phyloP scores from a whole-genome alignment of 2,329 filamentous ascomycete genomes.

The Colletotrichum trifolii region DNA sequence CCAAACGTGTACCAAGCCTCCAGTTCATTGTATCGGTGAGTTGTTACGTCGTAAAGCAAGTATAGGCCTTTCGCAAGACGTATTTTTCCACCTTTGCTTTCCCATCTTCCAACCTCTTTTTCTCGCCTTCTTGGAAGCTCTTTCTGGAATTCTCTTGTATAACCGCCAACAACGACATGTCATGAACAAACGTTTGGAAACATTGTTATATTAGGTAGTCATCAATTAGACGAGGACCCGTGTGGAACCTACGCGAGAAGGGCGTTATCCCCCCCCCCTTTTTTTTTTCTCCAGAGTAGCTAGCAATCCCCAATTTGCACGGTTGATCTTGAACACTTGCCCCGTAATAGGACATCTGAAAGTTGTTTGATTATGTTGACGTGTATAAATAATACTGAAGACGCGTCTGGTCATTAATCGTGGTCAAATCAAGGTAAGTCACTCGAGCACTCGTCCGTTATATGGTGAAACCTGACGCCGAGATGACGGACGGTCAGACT shows the following conservation, averaged over 20 bases:
- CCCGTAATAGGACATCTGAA: no score
- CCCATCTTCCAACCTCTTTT: not conserved
- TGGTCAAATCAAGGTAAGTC: no score
- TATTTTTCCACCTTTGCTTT: conserved; percentile 14
- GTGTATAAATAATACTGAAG: no score
- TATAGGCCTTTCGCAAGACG: conserved; percentile 1
- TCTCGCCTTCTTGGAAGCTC: not conserved
- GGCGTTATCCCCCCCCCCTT: not conserved
- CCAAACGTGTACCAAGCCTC: no score
- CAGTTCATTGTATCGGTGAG: no score
- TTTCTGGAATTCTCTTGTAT: conserved; percentile 28
- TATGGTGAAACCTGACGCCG: no score
- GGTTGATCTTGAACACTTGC: conserved; percentile 17
- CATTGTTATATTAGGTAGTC: conserved; percentile 2
- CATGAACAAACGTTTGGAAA: conserved; percentile 16
- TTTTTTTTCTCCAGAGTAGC: conserved; percentile 19
- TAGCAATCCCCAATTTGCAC: conserved; percentile 25
- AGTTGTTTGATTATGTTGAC: no score
- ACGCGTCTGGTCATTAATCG: no score
- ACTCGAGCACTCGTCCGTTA: no score
- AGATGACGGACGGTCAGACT: not conserved
- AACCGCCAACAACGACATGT: conserved; percentile 22
- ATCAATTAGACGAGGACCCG: not conserved
- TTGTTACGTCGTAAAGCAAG: not conserved
- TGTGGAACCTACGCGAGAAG: not conserved